These are phyloP conservation scores for Friedmanniomyces simplex DNA, from an alignment of 495 filamentous ascomycete genomes.

Conservation along the genomic window DNA sequence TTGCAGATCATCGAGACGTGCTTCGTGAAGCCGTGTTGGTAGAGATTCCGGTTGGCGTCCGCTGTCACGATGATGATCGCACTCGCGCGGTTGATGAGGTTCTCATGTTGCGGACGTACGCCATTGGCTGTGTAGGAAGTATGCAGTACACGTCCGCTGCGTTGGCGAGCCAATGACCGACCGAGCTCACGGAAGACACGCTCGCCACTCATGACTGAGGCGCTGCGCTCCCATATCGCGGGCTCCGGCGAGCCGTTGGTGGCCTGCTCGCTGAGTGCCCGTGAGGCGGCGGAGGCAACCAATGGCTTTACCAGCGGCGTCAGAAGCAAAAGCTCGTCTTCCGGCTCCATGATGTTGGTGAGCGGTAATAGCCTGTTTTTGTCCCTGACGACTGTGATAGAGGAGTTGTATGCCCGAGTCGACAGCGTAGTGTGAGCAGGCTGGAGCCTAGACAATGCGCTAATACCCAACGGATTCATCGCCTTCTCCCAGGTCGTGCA, in stretches of 20 bases:
- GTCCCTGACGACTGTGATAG: slow-evolving; percentile 78
- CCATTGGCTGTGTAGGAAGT: slow-evolving; percentile 88
- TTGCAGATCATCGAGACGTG: slow-evolving; percentile 92
- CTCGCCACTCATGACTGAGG: slow-evolving; percentile 75
- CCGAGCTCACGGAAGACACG: slow-evolving; percentile 79
- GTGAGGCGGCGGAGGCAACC: slow-evolving; percentile 65
- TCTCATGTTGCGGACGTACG: slow-evolving; percentile 78
- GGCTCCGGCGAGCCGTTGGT: slow-evolving; percentile 38
- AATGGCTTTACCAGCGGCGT: slow-evolving; percentile 80
- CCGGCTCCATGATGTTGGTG: slow-evolving; percentile 62
- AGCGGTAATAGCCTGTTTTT: slow-evolving; percentile 69
- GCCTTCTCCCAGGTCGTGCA: slow-evolving; percentile 80
- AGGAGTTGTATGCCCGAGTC: slow-evolving; percentile 70
- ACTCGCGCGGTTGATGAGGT: slow-evolving; percentile 73
- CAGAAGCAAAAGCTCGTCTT: slow-evolving; percentile 71
- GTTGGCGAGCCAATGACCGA: slow-evolving; percentile 64
- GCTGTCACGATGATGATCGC: slow-evolving; percentile 81
- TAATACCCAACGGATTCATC: slow-evolving; percentile 64
- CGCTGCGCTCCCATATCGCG: slow-evolving; percentile 48
- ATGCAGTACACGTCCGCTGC: slow-evolving; percentile 72
- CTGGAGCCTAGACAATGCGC: slow-evolving; percentile 63
- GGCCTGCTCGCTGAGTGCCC: slow-evolving; percentile 39
- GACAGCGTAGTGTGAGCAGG: slow-evolving; percentile 68
- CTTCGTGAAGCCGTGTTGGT: slow-evolving; percentile 84
- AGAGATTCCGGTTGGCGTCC: slow-evolving; percentile 80